Evolutionary conservation across 176 grass and related monocot species (phyloP), one percentile per base, ranked within the genome.

Genomic region (Zoysia japonica): DNA sequence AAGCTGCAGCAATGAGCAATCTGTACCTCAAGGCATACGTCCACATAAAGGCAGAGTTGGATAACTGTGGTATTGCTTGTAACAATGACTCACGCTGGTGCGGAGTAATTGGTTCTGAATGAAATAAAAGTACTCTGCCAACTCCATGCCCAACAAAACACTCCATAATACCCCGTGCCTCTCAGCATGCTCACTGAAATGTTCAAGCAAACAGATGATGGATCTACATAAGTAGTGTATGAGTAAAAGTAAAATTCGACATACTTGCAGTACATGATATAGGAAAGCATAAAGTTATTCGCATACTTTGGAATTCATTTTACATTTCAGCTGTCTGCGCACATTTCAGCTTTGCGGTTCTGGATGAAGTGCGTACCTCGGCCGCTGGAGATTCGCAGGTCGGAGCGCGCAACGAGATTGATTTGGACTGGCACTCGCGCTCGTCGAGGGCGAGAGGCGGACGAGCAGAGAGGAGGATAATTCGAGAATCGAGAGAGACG

Each of bases 121-220:
- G 96, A 67, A 99, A 99, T 56, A 28, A 28, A 28, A 28, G 28
- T 28, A 93, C 67, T 80, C 42, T 95, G 19, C 92, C 96, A 41
- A 95, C 90, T 70, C 96, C 96, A 65, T 95, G 90, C 60, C 96
- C 92, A 68, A 99, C 96, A 86, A 99, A 95, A 65, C 72, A 68
- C 52, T 99, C 84, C 72, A 99, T 92, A 4, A 95, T 88, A 64
- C 78, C 68, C 86, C 88, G 40, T 91, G 75, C 65, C 45, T 91
- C 79, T 95, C 96, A 66, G 92, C 96, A 84, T 93, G 86, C 36
- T 95, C 90, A 37, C 96, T 95, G 85, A 81, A 50, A 62, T 40
- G 69, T 61, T 67, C 60, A 87, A 86, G 6, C 47, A 74, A 89
- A 72, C 6, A 1, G 71, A 69, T 60, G 16, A n/a, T 50, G 0